A percentile compares a stretch with the other conserved stretches of the same genome.
Evolutionary conservation across 495 filamentous ascomycete genomes (phyloP).

Genomic region (Neurospora sp.): DNA sequence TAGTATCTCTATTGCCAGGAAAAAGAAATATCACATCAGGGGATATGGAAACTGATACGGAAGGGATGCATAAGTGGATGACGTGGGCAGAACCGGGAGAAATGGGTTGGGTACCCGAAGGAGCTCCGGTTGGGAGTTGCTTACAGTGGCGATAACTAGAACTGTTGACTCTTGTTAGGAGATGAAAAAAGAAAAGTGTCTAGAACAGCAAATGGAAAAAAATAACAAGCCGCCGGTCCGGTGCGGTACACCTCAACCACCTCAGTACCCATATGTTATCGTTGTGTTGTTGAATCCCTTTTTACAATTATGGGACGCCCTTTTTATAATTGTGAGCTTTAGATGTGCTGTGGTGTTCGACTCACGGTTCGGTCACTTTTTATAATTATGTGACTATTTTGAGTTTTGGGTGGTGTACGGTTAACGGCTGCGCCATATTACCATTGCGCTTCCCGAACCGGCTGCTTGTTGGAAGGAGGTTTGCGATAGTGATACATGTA

Average conservation of each 20-base stretch:
- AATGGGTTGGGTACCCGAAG: not conserved
- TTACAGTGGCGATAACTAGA: not conserved
- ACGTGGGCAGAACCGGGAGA: not conserved
- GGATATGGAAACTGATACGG: not conserved
- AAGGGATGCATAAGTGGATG: not conserved
- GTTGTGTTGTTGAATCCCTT: not conserved
- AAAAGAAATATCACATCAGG: not conserved
- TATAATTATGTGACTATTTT: not conserved
- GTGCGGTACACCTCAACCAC: not conserved
- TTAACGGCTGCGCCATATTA: not conserved
- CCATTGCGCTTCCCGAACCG: not conserved
- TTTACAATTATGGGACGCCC: not conserved
- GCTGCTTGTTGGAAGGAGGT: not conserved
- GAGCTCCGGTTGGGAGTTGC: not conserved
- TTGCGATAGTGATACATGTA: not conserved
- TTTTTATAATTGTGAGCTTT: not conserved
- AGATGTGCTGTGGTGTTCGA: not conserved
- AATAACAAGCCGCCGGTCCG: not conserved
- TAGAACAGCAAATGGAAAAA: not conserved
- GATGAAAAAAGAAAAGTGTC: not conserved
- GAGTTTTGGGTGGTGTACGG: not conserved
- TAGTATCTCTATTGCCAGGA: not conserved
- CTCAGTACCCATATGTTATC: not conserved
- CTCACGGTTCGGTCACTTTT: not conserved
- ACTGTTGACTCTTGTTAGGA: not conserved